phyloP scores from a whole-genome alignment of 106 monocot species.

The Chionographis japonica region DNA sequence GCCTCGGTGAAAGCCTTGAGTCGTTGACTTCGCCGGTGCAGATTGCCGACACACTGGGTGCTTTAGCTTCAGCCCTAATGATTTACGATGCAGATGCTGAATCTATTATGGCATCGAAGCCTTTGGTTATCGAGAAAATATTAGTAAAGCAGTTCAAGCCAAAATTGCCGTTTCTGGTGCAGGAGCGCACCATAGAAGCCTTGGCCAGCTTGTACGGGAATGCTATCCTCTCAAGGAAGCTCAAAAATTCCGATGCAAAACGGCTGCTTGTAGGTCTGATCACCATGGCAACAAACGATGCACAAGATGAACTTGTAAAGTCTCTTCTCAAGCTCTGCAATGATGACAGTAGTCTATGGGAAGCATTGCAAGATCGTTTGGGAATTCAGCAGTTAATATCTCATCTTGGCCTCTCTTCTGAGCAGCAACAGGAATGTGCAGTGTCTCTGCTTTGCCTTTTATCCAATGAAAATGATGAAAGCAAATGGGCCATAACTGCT shows the following conservation, averaged over 20 bases:
- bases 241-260: constrained; percentile 79
- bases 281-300: constrained; percentile 91
- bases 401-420: constrained; percentile 96
- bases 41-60: constrained; percentile 92
- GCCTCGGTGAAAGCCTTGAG: constrained; percentile 93
- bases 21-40: constrained; percentile 76
- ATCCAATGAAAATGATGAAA: constrained; percentile 90
- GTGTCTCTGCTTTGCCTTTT: constrained; percentile 85
- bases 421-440: constrained; percentile 97
- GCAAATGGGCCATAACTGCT: constrained; percentile 99
- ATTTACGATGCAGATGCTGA: constrained; percentile 93
- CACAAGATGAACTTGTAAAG: constrained; percentile 74
- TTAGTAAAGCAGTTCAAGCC: constrained; percentile 81
- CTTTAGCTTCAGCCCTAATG: constrained; percentile 96
- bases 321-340: constrained; percentile 83
- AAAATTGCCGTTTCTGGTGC: constrained; percentile 65
- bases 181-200: constrained; percentile 93
- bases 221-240: constrained; percentile 54
- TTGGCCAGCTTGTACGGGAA: constrained; percentile 97
- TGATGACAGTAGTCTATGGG: constrained; percentile 70
- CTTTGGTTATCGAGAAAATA: constrained; percentile 68
- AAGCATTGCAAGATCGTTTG: constrained; percentile 85
- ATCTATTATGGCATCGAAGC: constrained; percentile 74
- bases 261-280: constrained; percentile 86
- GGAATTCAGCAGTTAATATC: constrained; percentile 95